phyloP scores from a whole-genome alignment of 306 rosid genomes.

The Betula pendula region DNA sequence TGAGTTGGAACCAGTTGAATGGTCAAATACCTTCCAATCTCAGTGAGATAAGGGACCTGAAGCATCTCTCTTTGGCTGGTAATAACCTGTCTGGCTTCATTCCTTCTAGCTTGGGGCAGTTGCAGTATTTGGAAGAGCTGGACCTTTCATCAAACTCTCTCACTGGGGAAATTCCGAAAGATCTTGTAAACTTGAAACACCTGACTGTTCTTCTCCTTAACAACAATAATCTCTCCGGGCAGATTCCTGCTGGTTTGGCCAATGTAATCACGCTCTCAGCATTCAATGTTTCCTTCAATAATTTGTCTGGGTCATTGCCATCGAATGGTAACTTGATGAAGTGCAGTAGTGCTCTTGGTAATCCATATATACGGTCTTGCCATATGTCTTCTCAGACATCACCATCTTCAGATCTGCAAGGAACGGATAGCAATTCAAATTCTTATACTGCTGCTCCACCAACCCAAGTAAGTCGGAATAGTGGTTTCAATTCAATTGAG shows the following conservation, averaged over 20 bases:
- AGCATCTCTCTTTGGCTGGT: conserved; percentile 64
- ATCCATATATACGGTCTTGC: conserved; percentile 63
- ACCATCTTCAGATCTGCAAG: conserved; percentile 56
- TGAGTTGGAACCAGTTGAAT: conserved; percentile 66
- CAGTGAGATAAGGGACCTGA: conserved; percentile 56
- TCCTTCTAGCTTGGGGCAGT: conserved; percentile 66
- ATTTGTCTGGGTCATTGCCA: conserved; percentile 83
- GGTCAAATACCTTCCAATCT: conserved; percentile 61
- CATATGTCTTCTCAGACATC: conserved; percentile 38
- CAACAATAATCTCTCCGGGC: conserved; percentile 77
- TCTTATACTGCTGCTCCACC: conserved; percentile 43
- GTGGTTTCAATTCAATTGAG: conserved; percentile 73
- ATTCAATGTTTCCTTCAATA: conserved; percentile 87
- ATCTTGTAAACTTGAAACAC: conserved; percentile 56
- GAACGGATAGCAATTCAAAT: conserved; percentile 31
- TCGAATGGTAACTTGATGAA: conserved; percentile 55
- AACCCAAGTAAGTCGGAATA: conserved; percentile 25
- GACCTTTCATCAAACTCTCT: conserved; percentile 77
- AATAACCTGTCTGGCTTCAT: conserved; percentile 64
- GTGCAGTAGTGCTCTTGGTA: conserved; percentile 80
- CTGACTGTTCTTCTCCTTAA: conserved; percentile 68
- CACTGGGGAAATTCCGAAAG: conserved; percentile 76
- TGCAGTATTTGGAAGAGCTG: conserved; percentile 59
- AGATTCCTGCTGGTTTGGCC: conserved; percentile 78
- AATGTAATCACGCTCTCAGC: conserved; percentile 61